Conservation (phyloP, 2,329 filamentous ascomycete genomes). For the Magnaporthiopsis incrustans region DNA sequence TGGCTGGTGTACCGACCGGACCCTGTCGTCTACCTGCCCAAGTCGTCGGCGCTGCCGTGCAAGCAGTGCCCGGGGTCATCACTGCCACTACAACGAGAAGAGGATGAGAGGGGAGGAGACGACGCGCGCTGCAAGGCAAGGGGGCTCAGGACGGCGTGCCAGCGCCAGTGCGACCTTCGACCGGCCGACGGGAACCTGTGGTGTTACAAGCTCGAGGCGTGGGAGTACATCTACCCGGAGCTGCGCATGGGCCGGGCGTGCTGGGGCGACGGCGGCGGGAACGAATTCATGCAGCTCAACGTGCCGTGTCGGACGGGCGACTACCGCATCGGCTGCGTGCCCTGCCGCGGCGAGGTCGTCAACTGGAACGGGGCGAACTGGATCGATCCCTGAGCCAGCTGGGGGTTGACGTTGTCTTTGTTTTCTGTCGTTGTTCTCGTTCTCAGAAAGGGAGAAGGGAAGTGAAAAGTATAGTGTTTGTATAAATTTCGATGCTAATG, state of each 20-base stretch:
- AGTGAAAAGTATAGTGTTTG: no score
- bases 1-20: not conserved
- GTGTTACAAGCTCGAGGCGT: not conserved
- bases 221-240: not conserved
- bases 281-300: slow-evolving; percentile 9
- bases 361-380: slow-evolving; percentile 6
- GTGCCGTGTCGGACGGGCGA: slow-evolving; percentile 1
- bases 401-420: no score
- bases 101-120: not conserved
- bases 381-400: slow-evolving; percentile 2
- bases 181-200: not conserved
- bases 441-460: no score
- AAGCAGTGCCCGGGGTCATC: not conserved
- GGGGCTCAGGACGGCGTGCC: slow-evolving; percentile 3
- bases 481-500: no score
- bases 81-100: no score
- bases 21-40: not conserved
- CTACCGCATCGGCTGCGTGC: slow-evolving; percentile 1
- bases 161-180: slow-evolving; percentile 4
- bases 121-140: slow-evolving; percentile 6
- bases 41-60: not conserved
- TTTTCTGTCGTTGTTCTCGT: no score
- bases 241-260: slow-evolving; percentile 6
- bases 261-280: slow-evolving; percentile 4
- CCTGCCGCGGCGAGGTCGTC: slow-evolving; percentile 2